Conservation (phyloP, 169 alveolate genomes). For the Miamiensis avidus region DNA sequence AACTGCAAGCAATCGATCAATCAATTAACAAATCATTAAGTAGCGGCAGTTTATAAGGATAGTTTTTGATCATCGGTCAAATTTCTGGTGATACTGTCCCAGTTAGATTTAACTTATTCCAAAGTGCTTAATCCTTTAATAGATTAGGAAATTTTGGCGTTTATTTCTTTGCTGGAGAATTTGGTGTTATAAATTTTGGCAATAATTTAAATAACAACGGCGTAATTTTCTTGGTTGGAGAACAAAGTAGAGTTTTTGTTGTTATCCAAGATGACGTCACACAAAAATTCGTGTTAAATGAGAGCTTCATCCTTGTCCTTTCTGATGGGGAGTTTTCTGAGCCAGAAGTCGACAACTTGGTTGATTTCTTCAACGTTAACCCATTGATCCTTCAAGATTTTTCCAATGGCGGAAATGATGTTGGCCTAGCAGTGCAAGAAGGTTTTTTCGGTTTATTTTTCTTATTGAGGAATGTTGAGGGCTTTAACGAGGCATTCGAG, state of each 20-base stretch:
- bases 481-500: slow-evolving; percentile 54
- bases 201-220: background rate
- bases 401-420: slow-evolving; percentile 84
- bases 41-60: no score
- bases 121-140: no score
- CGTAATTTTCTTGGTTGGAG: background rate
- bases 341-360: slow-evolving; percentile 56
- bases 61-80: background rate
- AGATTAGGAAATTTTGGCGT: background rate
- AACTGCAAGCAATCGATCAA: no score
- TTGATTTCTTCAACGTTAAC: slow-evolving; percentile 24
- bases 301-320: slow-evolving; percentile 69
- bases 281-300: slow-evolving; percentile 59
- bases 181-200: background rate
- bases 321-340: slow-evolving; percentile 61
- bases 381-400: slow-evolving; percentile 64
- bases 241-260: background rate
- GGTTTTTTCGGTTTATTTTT: slow-evolving; percentile 65
- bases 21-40: no score
- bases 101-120: background rate
- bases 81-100: background rate
- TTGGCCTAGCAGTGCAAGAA: slow-evolving; percentile 83
- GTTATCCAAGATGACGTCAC: slow-evolving; percentile 27
- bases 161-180: background rate
- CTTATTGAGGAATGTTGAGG: slow-evolving; percentile 44